A percentile compares a stretch with the other conserved stretches of the same genome.
phyloP scores from a whole-genome alignment of 768 basidiomycete genomes.

The Lactifluus pinguis region DNA sequence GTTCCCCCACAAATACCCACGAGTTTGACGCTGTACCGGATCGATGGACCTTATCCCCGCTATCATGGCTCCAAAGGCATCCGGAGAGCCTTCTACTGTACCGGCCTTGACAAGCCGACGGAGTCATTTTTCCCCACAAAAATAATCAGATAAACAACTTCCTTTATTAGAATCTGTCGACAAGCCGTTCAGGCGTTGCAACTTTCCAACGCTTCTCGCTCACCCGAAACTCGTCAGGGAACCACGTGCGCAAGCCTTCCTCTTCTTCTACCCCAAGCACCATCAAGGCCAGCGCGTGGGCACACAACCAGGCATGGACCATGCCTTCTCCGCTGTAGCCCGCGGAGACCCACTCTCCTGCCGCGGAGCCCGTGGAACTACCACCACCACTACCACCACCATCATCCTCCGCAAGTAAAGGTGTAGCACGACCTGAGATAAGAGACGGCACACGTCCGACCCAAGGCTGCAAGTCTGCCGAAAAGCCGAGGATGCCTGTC shows the following conservation, averaged over 20 bases:
- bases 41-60: conserved; percentile 3
- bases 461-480: conserved; percentile 58
- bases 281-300: conserved; percentile 51
- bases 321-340: conserved; percentile 70
- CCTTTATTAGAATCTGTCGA: conserved; percentile 17
- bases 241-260: conserved; percentile 31
- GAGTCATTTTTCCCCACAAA: no score
- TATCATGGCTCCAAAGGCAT: background rate
- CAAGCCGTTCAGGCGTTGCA: conserved; percentile 31
- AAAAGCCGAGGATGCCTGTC: conserved; percentile 57
- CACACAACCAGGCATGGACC: conserved; percentile 60
- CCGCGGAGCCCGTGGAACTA: conserved; percentile 14
- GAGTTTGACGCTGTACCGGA: background rate
- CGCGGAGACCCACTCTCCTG: conserved; percentile 66
- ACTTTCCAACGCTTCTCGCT: conserved; percentile 41
- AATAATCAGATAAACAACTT: background rate
- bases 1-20: background rate
- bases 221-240: conserved; percentile 43
- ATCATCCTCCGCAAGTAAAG: conserved; percentile 1
- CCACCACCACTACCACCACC: background rate
- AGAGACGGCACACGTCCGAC: conserved; percentile 50
- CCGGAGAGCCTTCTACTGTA: background rate
- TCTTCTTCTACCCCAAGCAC: conserved; percentile 36
- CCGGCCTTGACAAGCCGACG: background rate
- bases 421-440: conserved; percentile 31